A percentile compares a stretch with the other conserved stretches of the same genome.
phyloP scores from a whole-genome alignment of 805 yeast species.

The Starmerella apicola region DNA sequence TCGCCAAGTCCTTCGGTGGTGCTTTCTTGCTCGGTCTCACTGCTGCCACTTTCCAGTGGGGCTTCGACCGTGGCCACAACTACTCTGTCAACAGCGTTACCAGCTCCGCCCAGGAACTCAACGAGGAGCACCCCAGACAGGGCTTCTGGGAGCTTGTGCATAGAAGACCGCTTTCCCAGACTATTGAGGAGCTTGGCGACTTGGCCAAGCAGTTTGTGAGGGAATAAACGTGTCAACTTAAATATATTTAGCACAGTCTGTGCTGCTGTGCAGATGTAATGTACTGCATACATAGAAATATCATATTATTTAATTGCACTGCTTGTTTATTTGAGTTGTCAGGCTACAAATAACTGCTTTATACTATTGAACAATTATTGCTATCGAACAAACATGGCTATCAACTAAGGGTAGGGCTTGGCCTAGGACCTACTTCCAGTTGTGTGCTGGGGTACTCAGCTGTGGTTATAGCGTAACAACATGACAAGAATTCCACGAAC shows the following conservation, averaged over 20 bases:
- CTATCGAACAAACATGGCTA: no score
- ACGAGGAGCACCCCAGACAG: slow-evolving; percentile 31
- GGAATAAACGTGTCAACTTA: slow-evolving; percentile 9
- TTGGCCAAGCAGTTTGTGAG: slow-evolving; percentile 23
- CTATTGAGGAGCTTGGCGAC: slow-evolving; percentile 59
- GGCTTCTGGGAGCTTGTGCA: slow-evolving; percentile 71
- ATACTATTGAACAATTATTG: no score
- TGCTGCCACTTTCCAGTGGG: slow-evolving; percentile 33
- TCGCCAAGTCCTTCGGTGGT: slow-evolving; percentile 36
- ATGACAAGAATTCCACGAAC: no score
- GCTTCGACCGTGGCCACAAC: slow-evolving; percentile 24
- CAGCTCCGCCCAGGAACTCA: slow-evolving; percentile 29
- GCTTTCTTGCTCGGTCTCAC: slow-evolving; percentile 34
- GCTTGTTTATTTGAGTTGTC: no score
- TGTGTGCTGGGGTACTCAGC: no score
- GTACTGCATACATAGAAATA: no score
- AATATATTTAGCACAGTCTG: no score
- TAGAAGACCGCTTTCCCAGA: slow-evolving; percentile 73
- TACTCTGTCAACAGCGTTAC: slow-evolving; percentile 21
- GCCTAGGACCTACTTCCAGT: no score
- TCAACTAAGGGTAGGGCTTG: no score
- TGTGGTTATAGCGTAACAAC: no score
- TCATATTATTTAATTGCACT: no score
- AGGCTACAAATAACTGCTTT: not conserved
- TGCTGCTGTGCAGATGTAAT: no score